Percentiles rank a stretch among this genome's conserved stretches.
Evolutionary conservation across 116 monocot species (phyloP).

Genomic region (Papilionanthe hybrid): DNA sequence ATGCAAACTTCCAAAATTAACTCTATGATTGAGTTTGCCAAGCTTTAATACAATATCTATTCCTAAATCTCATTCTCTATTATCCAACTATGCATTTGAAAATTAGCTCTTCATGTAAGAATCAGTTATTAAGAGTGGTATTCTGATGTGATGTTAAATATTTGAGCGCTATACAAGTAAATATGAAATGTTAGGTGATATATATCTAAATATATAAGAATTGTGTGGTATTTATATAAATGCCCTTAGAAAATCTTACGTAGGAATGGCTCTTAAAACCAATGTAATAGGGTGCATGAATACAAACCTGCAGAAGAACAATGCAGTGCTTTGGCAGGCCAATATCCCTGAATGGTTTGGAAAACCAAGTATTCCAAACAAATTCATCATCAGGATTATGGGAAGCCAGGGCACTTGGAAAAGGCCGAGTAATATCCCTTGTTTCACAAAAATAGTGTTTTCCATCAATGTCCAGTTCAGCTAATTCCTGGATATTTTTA

Average conservation of each 20-base stretch:
- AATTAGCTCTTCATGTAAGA: neutral
- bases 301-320: constrained; percentile 79
- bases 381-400: constrained; percentile 88
- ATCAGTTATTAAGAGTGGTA: neutral
- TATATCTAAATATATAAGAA: too few relatives aligned
- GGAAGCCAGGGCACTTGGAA: constrained; percentile 66
- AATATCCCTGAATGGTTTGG: constrained; percentile 90
- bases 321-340: constrained; percentile 76
- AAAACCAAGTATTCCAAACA: constrained; percentile 96
- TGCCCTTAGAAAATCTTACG: neutral
- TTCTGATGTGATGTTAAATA: too few relatives aligned
- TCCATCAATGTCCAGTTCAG: constrained; percentile 88
- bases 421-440: constrained; percentile 87
- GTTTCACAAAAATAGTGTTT: constrained; percentile 94
- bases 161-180: too few relatives aligned
- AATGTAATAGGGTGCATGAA: neutral
- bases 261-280: constrained; percentile 1
- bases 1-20: neutral
- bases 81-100: neutral
- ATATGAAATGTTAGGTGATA: too few relatives aligned
- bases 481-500: constrained; percentile 78
- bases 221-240: too few relatives aligned
- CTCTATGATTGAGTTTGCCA: neutral
- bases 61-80: neutral
- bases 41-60: neutral